Conservation (phyloP, 306 rosid genomes). For the Prunus mongolica region DNA sequence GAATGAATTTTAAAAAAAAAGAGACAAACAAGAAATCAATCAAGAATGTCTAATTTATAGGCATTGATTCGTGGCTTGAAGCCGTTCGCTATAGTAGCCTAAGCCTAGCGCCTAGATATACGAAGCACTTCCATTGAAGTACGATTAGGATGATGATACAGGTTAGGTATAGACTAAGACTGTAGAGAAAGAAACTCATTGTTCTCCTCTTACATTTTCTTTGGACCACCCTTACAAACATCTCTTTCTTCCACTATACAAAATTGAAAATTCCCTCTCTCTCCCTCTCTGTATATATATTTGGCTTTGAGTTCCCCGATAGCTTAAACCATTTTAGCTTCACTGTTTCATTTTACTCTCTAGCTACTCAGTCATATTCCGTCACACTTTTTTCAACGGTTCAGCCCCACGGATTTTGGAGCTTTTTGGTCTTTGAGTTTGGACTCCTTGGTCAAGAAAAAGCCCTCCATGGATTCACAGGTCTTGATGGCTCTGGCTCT, state of each 20-base stretch:
- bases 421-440: background rate
- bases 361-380: background rate
- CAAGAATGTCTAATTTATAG: background rate
- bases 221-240: constrained; percentile 31
- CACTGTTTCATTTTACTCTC: background rate
- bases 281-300: background rate
- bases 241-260: constrained; percentile 42
- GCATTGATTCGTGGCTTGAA: constrained; percentile 13
- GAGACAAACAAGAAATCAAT: too few relatives aligned
- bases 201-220: constrained; percentile 14
- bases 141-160: background rate
- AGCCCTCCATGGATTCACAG: constrained; percentile 59
- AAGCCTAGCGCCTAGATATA: background rate
- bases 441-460: background rate
- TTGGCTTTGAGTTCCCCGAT: background rate
- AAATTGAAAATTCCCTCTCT: constrained; percentile 16
- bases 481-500: constrained; percentile 85
- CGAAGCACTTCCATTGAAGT: background rate
- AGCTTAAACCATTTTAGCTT: background rate
- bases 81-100: background rate
- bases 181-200: background rate
- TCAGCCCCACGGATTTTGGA: background rate
- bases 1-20: too few relatives aligned
- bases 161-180: constrained; percentile 24
- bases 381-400: constrained; percentile 7